phyloP scores from a whole-genome alignment of 352 stramenopile species.

The Blastocystis sp. region DNA sequence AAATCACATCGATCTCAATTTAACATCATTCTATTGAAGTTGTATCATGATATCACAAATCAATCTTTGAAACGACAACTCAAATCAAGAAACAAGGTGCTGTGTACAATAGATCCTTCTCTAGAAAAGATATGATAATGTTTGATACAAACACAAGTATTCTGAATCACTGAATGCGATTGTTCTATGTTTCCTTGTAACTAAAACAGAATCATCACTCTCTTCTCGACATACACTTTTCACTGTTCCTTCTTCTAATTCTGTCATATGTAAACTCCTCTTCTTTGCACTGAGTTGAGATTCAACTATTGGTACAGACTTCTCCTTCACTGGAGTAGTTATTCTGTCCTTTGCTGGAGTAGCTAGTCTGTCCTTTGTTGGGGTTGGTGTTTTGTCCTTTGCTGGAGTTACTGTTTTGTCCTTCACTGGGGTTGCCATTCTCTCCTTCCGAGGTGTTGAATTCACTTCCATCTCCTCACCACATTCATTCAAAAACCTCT shows the following conservation, averaged over 20 bases:
- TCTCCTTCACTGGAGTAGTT: no score
- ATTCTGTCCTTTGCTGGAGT: no score
- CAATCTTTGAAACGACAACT: neutral
- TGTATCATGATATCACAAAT: neutral
- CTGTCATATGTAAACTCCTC: neutral
- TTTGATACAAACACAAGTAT: neutral
- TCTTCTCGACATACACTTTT: neutral
- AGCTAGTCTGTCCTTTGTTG: no score
- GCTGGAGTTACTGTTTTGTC: no score
- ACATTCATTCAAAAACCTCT: conserved; percentile 25
- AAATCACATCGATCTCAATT: neutral
- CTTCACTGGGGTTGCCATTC: neutral
- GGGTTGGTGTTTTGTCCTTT: no score
- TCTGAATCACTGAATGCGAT: no score
- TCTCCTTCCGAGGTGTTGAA: neutral
- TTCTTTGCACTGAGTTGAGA: conserved; percentile 3
- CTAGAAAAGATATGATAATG: neutral
- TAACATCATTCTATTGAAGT: neutral
- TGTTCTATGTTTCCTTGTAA: no score
- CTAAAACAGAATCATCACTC: neutral
- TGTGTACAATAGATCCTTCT: neutral
- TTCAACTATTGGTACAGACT: neutral
- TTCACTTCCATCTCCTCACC: neutral
- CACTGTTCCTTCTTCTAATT: neutral
- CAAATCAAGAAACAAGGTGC: neutral